Conservation (phyloP, 2,329 filamentous ascomycete genomes). For the Ceratocystis albifundus region DNA sequence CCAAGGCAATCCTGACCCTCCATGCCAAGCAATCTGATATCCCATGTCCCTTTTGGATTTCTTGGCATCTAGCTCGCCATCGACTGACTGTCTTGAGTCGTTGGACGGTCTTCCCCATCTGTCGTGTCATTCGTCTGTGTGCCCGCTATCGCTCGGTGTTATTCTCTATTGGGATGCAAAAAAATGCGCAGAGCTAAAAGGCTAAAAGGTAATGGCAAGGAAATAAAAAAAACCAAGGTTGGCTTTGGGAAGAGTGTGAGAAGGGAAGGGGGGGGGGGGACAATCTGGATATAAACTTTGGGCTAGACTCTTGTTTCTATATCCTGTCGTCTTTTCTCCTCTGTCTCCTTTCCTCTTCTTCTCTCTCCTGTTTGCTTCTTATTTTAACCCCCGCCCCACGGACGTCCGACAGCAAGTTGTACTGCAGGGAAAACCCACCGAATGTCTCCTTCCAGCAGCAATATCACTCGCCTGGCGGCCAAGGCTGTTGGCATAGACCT, state of each 20-base stretch:
- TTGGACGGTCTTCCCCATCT: not conserved
- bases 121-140: constrained; percentile 1
- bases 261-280: too few relatives aligned
- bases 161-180: constrained; percentile 6
- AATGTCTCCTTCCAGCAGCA: constrained; percentile 19
- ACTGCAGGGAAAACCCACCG: not conserved
- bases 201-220: not conserved
- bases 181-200: not conserved
- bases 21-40: constrained; percentile 11
- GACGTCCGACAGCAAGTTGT: not conserved
- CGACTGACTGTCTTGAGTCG: not conserved
- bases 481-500: constrained; percentile 29
- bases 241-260: not conserved
- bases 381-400: not conserved
- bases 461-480: constrained; percentile 26
- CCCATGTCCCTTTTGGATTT: not conserved
- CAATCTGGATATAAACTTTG: not conserved
- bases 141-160: not conserved
- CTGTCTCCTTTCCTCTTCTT: not conserved
- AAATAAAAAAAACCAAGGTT: not conserved
- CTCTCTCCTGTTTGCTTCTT: not conserved
- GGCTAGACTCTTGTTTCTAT: not conserved
- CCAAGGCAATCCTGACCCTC: not conserved
- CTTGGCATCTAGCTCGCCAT: constrained; percentile 11
- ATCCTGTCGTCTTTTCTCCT: not conserved